Conservation (phyloP, 345 rosid genomes). For the Brassica cretica region DNA sequence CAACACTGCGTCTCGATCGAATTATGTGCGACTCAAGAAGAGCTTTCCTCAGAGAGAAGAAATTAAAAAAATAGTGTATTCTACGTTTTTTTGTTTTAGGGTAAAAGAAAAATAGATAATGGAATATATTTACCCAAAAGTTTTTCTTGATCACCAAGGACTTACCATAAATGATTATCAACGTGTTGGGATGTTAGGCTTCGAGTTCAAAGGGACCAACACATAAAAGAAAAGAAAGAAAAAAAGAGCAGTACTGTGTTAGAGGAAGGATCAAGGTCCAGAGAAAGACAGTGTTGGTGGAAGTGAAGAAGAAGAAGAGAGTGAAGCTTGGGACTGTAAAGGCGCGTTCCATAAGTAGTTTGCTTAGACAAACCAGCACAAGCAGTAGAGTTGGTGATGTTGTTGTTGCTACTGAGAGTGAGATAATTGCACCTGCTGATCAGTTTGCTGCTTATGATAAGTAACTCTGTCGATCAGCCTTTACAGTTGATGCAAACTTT, state of each 20-base stretch:
- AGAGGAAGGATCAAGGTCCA: too few species aligned
- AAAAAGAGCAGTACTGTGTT: too few species aligned
- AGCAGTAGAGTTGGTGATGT: constrained; percentile 13
- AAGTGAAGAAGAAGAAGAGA: constrained; percentile 47
- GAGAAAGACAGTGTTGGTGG: background rate
- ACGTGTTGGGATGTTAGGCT: background rate
- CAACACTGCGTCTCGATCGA: constrained; percentile 7
- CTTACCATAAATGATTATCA: background rate
- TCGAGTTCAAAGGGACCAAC: background rate
- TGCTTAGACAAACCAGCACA: constrained; percentile 59
- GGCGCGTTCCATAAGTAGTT: constrained; percentile 90
- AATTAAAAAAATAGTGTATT: background rate
- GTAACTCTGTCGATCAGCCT: constrained; percentile 26
- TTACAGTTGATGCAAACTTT: background rate
- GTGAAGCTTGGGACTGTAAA: constrained; percentile 83
- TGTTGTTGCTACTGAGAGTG: background rate
- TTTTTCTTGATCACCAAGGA: constrained; percentile 23
- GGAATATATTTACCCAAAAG: background rate
- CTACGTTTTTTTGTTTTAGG: background rate
- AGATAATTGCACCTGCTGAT: constrained; percentile 29
- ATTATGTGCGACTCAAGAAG: background rate
- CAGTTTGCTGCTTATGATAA: constrained; percentile 18
- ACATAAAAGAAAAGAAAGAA: too few species aligned
- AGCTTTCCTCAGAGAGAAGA: background rate
- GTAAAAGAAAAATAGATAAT: background rate